phyloP scores from a whole-genome alignment of 768 basidiomycete species.

The Imleria badia region DNA sequence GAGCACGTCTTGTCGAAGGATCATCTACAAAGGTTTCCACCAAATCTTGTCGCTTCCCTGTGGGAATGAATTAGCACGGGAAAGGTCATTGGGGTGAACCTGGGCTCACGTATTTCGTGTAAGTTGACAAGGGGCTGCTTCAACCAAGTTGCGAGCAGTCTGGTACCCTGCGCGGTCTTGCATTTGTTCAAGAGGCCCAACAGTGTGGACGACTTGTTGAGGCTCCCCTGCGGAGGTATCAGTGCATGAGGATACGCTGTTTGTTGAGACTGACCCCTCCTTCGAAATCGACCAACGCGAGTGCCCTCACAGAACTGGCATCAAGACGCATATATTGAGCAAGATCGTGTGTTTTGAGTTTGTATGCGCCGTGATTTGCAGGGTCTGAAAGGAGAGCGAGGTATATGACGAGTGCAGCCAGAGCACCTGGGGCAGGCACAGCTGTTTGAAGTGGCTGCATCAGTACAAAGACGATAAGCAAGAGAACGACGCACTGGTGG shows the following conservation, averaged over 20 bases:
- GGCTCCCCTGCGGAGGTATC: conserved; percentile 42
- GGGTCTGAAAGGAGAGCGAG: conserved; percentile 76
- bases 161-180: conserved; percentile 92
- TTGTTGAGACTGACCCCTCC: conserved; percentile 33
- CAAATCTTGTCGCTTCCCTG: conserved; percentile 83
- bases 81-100: not conserved
- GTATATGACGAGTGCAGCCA: conserved; percentile 81
- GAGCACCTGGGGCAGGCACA: conserved; percentile 71
- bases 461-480: not conserved
- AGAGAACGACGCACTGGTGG: conserved; percentile 8
- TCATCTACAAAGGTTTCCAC: conserved; percentile 88
- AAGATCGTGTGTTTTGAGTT: conserved; percentile 83
- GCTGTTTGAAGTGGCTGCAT: conserved; percentile 41
- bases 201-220: conserved; percentile 81
- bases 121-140: conserved; percentile 94
- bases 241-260: not conserved
- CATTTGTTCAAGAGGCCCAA: conserved; percentile 92
- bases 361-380: conserved; percentile 77
- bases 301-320: conserved; percentile 87
- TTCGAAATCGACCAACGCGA: conserved; percentile 78
- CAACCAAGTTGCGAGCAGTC: conserved; percentile 87
- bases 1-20: conserved; percentile 59
- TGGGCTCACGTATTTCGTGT: conserved; percentile 81
- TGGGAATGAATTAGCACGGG: not conserved
- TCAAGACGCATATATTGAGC: conserved; percentile 96